Evolutionary conservation across 495 filamentous ascomycete species (phyloP), one percentile per base, ranked within the genome.

Genomic region (Neurospora tetrasperma): DNA sequence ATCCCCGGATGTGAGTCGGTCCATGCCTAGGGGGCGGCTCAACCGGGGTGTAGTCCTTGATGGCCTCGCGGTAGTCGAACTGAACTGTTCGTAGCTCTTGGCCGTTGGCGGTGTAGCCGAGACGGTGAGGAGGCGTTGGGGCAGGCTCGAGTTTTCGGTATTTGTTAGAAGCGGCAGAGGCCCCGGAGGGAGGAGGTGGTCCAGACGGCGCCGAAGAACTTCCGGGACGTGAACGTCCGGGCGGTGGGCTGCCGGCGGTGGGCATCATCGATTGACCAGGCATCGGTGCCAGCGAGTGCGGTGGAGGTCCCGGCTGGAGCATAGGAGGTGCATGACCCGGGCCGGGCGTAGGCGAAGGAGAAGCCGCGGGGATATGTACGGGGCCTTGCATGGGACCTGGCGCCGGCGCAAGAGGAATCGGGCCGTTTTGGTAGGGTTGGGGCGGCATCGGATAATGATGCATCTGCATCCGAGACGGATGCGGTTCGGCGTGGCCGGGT

Each of bases 61-160:
- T 83, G 1, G 81, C 78, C 70, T 86, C 84, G 42, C 79, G 81
- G 70, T 85, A 83, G 71, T 86, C 83, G 70, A 85, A 86, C 69
- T 80, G 84, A 0, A 85, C 82, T 3, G 85, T 85, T 39, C 83
- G 76, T 8, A 86, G 81, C 69, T 85, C 85, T 27, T 80, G 77
- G 20, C 81, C 81, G 69, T 82, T 85, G 68, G 72, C 76, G 1
- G 76, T 73, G 76, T 81, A 83, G 2, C 81, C 79, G 3, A 76
- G 69, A 5, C 85, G 81, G 73, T 85, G 84, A 4, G 84, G 81
- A 0, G 83, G 82, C 1, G 84, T 82, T 1, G 85, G 85, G 3
- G 85, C 85, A 3, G 85, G 84, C 42, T 84, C 82, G 11, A 86
- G 82, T 74, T 82, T 85, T 23, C 85, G 83, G 75, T 84, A 85